These are phyloP conservation scores for Russula virescens DNA, from an alignment of 768 basidiomycete species.

Conservation along the genomic window DNA sequence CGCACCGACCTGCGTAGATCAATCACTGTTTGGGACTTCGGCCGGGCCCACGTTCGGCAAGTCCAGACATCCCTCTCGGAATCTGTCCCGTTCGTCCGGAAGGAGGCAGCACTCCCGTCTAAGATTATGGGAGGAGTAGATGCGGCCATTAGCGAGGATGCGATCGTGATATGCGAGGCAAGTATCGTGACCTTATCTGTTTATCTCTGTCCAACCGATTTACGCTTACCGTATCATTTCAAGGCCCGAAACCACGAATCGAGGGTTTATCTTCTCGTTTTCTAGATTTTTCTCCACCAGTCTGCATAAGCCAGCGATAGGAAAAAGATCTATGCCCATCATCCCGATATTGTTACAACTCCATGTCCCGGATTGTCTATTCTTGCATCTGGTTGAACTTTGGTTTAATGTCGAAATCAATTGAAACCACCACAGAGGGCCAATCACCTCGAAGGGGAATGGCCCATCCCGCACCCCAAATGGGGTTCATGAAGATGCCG, in stretches of 20 bases:
- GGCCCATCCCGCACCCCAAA: too few species aligned
- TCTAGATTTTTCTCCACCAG: constrained; percentile 1
- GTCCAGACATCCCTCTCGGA: background rate
- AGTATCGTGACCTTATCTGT: background rate
- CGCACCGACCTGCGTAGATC: background rate
- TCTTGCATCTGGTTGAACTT: too few species aligned
- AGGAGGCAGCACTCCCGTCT: background rate
- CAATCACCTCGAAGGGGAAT: too few species aligned
- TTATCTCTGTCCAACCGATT: background rate
- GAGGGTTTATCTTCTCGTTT: constrained; percentile 9
- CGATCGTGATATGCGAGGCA: constrained; percentile 11
- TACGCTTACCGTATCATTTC: background rate
- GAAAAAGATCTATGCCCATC: too few species aligned
- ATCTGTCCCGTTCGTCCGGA: background rate
- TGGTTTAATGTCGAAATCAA: too few species aligned
- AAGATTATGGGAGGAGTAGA: background rate
- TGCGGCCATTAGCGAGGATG: constrained; percentile 12
- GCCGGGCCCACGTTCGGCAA: background rate
- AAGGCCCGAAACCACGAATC: background rate
- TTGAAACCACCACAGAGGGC: too few species aligned
- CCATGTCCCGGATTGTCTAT: too few species aligned
- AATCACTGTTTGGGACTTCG: constrained; percentile 3
- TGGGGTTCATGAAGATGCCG: too few species aligned
- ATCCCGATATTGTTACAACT: too few species aligned
- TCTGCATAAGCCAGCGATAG: too few species aligned